Conservation (phyloP, 257 asterid species). For the Nyctanthes arbortristis region DNA sequence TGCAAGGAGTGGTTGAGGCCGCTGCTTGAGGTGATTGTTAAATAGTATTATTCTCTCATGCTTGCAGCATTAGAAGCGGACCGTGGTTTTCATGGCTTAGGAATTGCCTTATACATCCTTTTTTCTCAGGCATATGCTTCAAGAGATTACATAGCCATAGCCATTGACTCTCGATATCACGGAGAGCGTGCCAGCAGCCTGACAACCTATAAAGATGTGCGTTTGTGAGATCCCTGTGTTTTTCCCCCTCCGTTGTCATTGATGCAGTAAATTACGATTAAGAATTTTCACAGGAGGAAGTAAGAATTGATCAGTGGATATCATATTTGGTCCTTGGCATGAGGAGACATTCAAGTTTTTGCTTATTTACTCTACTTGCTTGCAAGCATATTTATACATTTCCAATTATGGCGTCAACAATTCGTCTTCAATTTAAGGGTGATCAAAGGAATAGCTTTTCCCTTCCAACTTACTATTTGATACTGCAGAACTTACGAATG, state of each 20-base stretch:
- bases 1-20: constrained; percentile 95
- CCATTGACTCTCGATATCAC: constrained; percentile 95
- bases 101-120: constrained; percentile 14
- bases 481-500: not conserved
- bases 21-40: constrained; percentile 69
- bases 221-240: constrained; percentile 24
- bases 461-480: not conserved
- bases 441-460: not conserved
- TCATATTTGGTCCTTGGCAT: not conserved
- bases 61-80: constrained; percentile 5
- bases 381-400: not conserved
- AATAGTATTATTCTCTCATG: constrained; percentile 19
- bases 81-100: not conserved
- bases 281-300: not conserved
- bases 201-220: constrained; percentile 83
- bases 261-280: constrained; percentile 6
- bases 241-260: constrained; percentile 13
- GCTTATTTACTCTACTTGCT: not conserved
- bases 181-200: constrained; percentile 83
- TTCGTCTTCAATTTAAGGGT: not conserved
- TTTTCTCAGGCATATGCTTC: constrained; percentile 86
- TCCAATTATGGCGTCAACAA: not conserved
- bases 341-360: not conserved
- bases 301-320: not conserved
- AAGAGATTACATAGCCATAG: constrained; percentile 77